phyloP scores from a whole-genome alignment of 768 basidiomycete species.

The Termitomyces bulborhizus region DNA sequence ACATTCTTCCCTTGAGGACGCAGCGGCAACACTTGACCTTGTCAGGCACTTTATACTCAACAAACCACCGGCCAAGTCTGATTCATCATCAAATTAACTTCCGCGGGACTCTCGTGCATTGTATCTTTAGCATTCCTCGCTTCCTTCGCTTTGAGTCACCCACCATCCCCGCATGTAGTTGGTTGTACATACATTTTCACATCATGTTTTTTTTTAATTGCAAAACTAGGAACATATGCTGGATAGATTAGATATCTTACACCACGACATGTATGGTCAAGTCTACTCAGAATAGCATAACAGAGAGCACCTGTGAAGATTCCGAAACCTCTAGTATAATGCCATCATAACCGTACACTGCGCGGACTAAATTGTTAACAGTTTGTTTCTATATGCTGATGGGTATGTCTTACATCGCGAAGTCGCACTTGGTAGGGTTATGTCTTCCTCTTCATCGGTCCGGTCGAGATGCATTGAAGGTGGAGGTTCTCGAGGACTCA shows the following conservation, averaged over 20 bases:
- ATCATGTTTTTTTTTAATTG: neutral
- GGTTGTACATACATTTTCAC: neutral
- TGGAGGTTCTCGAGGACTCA: slow-evolving; percentile 66
- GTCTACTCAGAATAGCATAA: slow-evolving; percentile 55
- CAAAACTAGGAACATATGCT: slow-evolving; percentile 1
- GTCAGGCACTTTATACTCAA: slow-evolving; percentile 79
- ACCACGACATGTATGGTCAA: neutral
- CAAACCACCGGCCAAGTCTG: slow-evolving; percentile 30
- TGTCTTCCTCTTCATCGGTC: slow-evolving; percentile 66
- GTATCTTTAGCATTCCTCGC: neutral
- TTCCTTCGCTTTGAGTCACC: neutral
- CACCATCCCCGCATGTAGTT: neutral
- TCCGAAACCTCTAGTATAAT: slow-evolving; percentile 77
- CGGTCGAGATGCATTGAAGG: slow-evolving; percentile 80
- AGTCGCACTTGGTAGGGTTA: slow-evolving; percentile 61
- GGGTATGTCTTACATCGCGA: slow-evolving; percentile 51
- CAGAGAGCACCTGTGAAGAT: slow-evolving; percentile 68
- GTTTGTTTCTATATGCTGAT: neutral
- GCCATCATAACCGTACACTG: slow-evolving; percentile 77
- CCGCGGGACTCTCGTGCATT: neutral
- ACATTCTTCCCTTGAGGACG: slow-evolving; percentile 90
- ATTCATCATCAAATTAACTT: slow-evolving; percentile 1
- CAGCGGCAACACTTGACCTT: slow-evolving; percentile 80
- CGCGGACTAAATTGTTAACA: slow-evolving; percentile 11
- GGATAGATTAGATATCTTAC: slow-evolving; percentile 1